These are phyloP conservation scores for Gnomoniopsis sp. DNA, from an alignment of 2,329 filamentous ascomycete species.

Conservation along the genomic window DNA sequence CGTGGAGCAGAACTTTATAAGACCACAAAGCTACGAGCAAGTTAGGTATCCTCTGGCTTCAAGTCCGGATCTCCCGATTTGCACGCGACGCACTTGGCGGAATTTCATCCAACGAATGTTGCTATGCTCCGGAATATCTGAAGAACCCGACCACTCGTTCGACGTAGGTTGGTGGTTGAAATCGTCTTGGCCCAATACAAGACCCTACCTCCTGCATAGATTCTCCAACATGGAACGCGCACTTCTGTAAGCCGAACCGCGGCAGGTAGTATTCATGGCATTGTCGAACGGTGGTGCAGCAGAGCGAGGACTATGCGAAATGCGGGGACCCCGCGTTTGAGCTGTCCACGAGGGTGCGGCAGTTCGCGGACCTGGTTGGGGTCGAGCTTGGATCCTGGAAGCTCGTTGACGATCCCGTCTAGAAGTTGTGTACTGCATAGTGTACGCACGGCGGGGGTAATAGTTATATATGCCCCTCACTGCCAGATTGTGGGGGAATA, in stretches of 20 bases:
- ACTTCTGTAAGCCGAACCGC: background rate
- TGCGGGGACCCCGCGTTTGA: slow-evolving; percentile 2
- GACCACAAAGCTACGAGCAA: no score
- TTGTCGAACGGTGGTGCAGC: background rate
- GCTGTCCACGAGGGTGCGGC: background rate
- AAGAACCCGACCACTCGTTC: background rate
- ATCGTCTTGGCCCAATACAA: background rate
- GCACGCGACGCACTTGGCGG: no score
- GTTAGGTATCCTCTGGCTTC: background rate
- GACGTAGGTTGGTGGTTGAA: background rate
- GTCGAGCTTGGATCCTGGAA: background rate
- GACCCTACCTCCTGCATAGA: background rate
- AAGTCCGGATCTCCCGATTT: background rate
- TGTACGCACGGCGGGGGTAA: no score
- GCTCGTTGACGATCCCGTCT: background rate
- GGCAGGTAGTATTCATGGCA: background rate
- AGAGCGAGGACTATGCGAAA: background rate
- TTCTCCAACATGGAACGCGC: background rate
- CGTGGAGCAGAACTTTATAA: background rate
- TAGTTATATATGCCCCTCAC: background rate
- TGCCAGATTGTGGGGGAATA: background rate
- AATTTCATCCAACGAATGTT: no score
- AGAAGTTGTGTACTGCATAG: no score
- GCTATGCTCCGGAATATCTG: background rate
- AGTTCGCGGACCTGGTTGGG: background rate